Conservation (phyloP, 176 grass and related monocot genomes). For the Sorghum bicolor region Sorghum_bicolor_NCBIv3 NC_012870.2:67645001-67645500, state of each 20-base stretch:
- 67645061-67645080: not conserved
- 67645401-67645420: not conserved
- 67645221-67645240: conserved; percentile 73
- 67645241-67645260: conserved; percentile 95
- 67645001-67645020: not conserved
- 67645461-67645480: not conserved
- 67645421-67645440: conserved; percentile 13
- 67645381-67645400: conserved; percentile 8
- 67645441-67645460: not conserved
- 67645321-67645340: conserved; percentile 40
- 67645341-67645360: conserved; percentile 70
- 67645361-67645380: conserved; percentile 4
- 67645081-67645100: not conserved
- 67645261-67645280: conserved; percentile 76
- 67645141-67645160: conserved; percentile 17
- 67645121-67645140: not conserved
- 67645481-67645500: not conserved
- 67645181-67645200: conserved; percentile 93
- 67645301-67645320: conserved; percentile 51
- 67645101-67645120: not conserved
- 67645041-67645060: not conserved
- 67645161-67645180: conserved; percentile 22
- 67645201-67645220: conserved; percentile 85
- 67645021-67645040: not conserved
- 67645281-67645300: conserved; percentile 62